These are phyloP conservation scores for Gossypium davidsonii DNA, from an alignment of 441 rosid species.

Conservation along the genomic window DNA sequence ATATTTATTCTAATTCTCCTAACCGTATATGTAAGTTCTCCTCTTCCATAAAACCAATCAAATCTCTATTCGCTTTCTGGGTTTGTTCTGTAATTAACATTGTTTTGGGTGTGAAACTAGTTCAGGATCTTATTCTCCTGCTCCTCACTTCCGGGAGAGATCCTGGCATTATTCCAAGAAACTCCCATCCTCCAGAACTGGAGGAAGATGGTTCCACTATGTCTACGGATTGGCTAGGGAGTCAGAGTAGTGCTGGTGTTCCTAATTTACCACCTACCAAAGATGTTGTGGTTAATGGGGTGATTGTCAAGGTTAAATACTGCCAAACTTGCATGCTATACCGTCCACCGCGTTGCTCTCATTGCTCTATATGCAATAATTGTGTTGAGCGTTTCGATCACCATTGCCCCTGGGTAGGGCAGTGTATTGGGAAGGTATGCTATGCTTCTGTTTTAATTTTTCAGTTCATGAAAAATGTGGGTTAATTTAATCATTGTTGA, in stretches of 20 bases:
- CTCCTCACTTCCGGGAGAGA: constrained; percentile 69
- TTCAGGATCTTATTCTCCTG: constrained; percentile 60
- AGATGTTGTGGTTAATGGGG: constrained; percentile 58
- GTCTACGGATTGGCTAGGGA: constrained; percentile 48
- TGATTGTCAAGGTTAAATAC: constrained; percentile 56
- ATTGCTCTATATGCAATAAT: constrained; percentile 79
- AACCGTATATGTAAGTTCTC: constrained; percentile 45
- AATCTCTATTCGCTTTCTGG: not conserved
- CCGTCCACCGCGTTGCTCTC: constrained; percentile 87
- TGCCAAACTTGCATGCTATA: constrained; percentile 74
- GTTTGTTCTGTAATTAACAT: not conserved
- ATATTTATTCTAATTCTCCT: constrained; percentile 32
- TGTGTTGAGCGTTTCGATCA: constrained; percentile 89
- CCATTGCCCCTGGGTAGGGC: constrained; percentile 96
- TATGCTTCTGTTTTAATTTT: not conserved
- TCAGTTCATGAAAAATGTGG: not conserved
- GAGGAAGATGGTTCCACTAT: constrained; percentile 47
- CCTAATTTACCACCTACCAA: constrained; percentile 48
- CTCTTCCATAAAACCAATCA: not conserved
- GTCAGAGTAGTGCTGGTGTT: constrained; percentile 23
- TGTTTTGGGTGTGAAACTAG: constrained; percentile 16
- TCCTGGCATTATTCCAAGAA: constrained; percentile 82
- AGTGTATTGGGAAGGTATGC: constrained; percentile 79
- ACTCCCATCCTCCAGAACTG: constrained; percentile 42
- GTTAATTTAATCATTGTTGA: not conserved